Conservation (phyloP, 176 grass and related monocot species). For the Oryza coarctata region DNA sequence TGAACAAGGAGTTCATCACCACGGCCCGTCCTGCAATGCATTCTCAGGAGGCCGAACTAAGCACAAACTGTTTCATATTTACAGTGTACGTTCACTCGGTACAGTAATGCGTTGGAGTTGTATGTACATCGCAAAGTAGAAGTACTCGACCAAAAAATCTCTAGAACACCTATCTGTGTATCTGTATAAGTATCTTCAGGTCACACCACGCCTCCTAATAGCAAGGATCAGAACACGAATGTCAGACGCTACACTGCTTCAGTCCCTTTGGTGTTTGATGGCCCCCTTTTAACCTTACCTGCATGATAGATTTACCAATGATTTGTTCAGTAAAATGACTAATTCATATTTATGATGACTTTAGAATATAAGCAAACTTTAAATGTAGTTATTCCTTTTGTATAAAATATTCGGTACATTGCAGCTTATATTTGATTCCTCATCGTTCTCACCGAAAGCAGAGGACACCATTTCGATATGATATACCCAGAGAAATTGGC, state of each 20-base stretch:
- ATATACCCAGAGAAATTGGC: constrained; percentile 31
- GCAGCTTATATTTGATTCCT: not conserved
- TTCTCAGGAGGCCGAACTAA: constrained; percentile 46
- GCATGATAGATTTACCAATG: not conserved
- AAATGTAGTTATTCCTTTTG: not conserved
- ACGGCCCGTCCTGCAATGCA: constrained; percentile 43
- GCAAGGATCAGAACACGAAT: not conserved
- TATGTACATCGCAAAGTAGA: not conserved
- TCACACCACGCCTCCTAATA: not conserved
- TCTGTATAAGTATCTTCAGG: not conserved
- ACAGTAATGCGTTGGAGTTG: not conserved
- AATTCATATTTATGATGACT: not conserved
- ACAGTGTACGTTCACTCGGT: constrained; percentile 25
- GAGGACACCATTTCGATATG: not conserved
- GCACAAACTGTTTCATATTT: constrained; percentile 16
- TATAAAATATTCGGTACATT: not conserved
- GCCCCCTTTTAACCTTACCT: constrained; percentile 69
- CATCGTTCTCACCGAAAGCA: constrained; percentile 54
- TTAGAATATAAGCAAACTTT: not conserved
- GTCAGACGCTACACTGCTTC: constrained; percentile 54
- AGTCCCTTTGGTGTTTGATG: constrained; percentile 51
- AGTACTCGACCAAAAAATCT: constrained; percentile 27
- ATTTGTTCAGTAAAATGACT: not conserved
- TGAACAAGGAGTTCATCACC: not conserved
- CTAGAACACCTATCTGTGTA: not conserved